Evolutionary conservation across 306 rosid genomes (phyloP), one percentile per base, ranked within the genome.

Genomic region (Acacia melanoxylon): DNA sequence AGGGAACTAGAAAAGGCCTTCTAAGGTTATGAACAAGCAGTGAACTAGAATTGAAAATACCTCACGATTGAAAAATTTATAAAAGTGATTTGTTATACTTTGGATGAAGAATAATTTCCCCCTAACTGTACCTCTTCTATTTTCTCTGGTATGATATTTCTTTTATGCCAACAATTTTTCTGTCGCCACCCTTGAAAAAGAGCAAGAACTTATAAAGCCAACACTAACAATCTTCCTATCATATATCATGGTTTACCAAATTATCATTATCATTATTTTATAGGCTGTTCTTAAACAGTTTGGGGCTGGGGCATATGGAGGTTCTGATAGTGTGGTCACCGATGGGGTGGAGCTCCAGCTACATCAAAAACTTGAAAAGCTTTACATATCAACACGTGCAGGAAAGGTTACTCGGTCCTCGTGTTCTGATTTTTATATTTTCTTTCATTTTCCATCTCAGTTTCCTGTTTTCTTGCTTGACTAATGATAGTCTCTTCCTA

Each of bases 271-370:
- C 56, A 81, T 81, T 78, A 33, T 81, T 61, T 82, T 25, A 62
- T 27, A 95, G 99, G 99, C 98, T 85, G 99, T 95, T 66, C 84
- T 90, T 74, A 95, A 95, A 70, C 95, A 93, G 85, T 93, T 94
- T 86, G 97, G 97, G 27, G 93, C 82, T 48, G 97, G 99, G 29
- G 92, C 91, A 46, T 91, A 91, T 82, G 99, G 98, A 84, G 93
- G 93, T 84, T 95, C 98, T 15, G 98, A 95, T 81, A 89, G 87
- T 85, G 68, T 90, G 79, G 89, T 88, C 40, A 89, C 94, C 10
- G 95, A 93, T 81, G 93, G 86, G 87, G 88, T 86, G 83, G 99
- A 93, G 80, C 88, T 87, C 37, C 91, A 84, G 52, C 89, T 87
- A 68, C 93, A 95, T 80, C 97, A 93, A 83, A 95, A 83, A 86